These are phyloP conservation scores for Berkeleyomyces rouxiae DNA, from an alignment of 2,329 filamentous ascomycete genomes.

Conservation along the genomic window DNA sequence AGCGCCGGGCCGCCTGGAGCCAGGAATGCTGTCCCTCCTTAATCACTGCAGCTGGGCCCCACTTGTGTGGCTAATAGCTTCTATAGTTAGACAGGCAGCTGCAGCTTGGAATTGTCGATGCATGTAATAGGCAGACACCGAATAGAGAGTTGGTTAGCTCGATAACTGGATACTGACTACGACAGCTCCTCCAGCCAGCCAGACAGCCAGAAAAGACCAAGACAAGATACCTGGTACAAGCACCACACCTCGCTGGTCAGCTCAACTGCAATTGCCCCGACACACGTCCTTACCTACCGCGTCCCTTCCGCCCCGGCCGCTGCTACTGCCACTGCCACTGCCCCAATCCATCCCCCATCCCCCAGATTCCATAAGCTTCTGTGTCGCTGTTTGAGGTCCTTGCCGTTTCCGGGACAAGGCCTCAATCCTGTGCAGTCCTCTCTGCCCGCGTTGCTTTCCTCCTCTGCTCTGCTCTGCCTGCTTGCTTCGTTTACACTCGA, in stretches of 20 bases:
- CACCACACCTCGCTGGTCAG: too few species aligned
- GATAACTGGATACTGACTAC: too few species aligned
- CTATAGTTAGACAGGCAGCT: neutral
- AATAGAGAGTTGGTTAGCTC: neutral
- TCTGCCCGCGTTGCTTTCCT: neutral
- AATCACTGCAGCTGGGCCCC: neutral
- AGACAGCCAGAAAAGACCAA: too few species aligned
- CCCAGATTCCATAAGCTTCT: neutral
- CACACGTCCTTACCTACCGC: too few species aligned
- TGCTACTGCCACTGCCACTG: neutral
- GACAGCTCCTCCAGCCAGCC: too few species aligned
- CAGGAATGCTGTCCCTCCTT: neutral
- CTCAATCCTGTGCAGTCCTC: neutral
- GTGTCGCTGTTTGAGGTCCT: neutral
- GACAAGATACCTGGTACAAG: too few species aligned
- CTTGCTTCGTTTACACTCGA: neutral
- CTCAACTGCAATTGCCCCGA: too few species aligned
- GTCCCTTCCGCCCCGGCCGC: neutral
- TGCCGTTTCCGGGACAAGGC: conserved; percentile 1
- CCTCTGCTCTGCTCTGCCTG: neutral
- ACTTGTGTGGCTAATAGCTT: neutral
- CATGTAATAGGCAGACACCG: too few species aligned
- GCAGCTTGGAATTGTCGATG: neutral
- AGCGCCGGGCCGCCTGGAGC: neutral
- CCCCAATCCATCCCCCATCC: neutral